These are phyloP conservation scores for Mycena chlorophos DNA, from an alignment of 768 basidiomycete genomes.

Conservation along the genomic window DNA sequence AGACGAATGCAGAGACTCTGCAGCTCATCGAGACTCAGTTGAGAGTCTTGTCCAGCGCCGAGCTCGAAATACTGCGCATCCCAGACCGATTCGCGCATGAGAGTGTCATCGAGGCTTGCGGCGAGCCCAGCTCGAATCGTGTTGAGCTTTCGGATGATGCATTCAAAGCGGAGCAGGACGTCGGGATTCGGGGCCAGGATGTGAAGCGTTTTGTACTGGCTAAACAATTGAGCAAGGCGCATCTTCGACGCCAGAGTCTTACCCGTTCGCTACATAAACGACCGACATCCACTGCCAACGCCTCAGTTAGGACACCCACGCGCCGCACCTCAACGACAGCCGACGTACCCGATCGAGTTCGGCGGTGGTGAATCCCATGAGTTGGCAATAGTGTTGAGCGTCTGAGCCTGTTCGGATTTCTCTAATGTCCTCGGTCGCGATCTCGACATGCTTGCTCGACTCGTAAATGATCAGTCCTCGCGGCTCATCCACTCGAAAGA, in stretches of 20 bases:
- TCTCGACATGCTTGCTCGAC: slow-evolving; percentile 64
- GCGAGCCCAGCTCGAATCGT: slow-evolving; percentile 73
- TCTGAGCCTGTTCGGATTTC: slow-evolving; percentile 63
- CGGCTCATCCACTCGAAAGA: slow-evolving; percentile 77
- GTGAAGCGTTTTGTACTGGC: slow-evolving; percentile 82
- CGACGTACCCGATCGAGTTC: slow-evolving; percentile 58
- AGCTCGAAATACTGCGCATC: slow-evolving; percentile 81
- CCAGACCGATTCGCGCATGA: slow-evolving; percentile 76
- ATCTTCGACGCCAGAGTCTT: neutral
- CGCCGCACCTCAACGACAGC: too few species aligned
- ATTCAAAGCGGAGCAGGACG: slow-evolving; percentile 55
- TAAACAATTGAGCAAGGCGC: slow-evolving; percentile 22
- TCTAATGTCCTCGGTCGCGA: slow-evolving; percentile 48
- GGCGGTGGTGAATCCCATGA: slow-evolving; percentile 53
- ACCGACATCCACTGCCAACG: slow-evolving; percentile 75
- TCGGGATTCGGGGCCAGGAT: slow-evolving; percentile 69
- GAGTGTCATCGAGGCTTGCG: slow-evolving; percentile 67
- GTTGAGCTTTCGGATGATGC: slow-evolving; percentile 65
- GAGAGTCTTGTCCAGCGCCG: slow-evolving; percentile 55
- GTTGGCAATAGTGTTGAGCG: slow-evolving; percentile 55
- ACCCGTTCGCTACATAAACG: slow-evolving; percentile 68
- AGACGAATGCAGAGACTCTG: slow-evolving; percentile 55
- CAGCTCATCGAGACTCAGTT: slow-evolving; percentile 52
- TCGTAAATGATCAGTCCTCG: slow-evolving; percentile 80
- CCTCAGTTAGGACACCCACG: slow-evolving; percentile 27